Base-by-base conservation (phyloP, 345 rosid species). In the Chamaenerion angustifolium region DNA sequence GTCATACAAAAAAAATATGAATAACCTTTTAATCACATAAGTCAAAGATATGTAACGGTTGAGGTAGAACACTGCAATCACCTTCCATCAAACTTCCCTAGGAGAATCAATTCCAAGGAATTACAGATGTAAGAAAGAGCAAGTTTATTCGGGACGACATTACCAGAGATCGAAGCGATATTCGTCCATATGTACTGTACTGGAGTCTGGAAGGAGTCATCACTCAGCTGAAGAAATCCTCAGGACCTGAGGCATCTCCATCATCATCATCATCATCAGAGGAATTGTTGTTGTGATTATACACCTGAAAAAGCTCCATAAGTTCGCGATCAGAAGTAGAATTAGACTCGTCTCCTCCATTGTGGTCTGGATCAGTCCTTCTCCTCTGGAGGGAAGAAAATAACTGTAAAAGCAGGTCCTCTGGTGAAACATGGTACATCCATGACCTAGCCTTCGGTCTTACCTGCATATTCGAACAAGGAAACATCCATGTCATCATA, bases 401-500 rank as follows among this genome's bases (percentile, higher is more conserved):
- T 27, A 54, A 13, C 10, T 54, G 57, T 46, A 43, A 6, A 46
- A 54, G 12, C 13, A 54, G 23, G 40, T 54, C 57, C 48, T 54
- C 57, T n/a, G 57, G 48, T 5, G 57, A 6, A 54, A 54, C 15
- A n/a, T n/a, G 16, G 57, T 42, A 43, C 12, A 25, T 8, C 57
- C 57, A 42, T 6, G 80, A 65, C 66, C 76, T 70, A 46, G 74
- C 63, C 73, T 37, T 73, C 4, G 75, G 76, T 61, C 74, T 79
- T 23, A 67, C 72, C 93, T 79, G 83, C 56, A 79, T 65, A 68
- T 66, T 50, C 42, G n/a, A 50, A 49, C 59, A 50, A 55, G n/a
- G n/a, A n/a, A n/a, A n/a, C n/a, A n/a, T n/a, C 23, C 57, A 14
- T 42, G 48, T 52, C 64, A 73, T 52, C 64, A 73, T 59, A 70